Evolutionary conservation across 1,139 yeast genomes (phyloP), one percentile per base, ranked within the genome.

Genomic region (Eremothecium coryli): DNA sequence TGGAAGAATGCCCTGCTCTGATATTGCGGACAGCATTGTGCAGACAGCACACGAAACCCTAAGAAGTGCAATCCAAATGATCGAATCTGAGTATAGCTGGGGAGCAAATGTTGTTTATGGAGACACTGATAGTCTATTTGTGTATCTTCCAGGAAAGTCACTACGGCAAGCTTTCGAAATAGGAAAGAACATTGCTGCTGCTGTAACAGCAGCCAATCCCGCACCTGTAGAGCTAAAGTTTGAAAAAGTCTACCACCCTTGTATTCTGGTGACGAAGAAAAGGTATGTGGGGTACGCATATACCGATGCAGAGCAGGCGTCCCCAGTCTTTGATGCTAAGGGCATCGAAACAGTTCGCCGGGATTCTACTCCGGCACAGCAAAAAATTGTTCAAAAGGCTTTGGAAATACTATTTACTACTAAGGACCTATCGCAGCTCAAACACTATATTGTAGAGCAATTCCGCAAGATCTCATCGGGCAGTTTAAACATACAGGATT

Each of bases 1-100:
- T 22, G 98, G 98, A 0, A 64, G 98, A 43, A 90, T 90, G 98
- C 98, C 98, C 0, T 84, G 93, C 49, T 76, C 94, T 0, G 97
- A 86, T 53, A 70, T 90, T 21, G 95, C 98, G 0, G 98, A 90
- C 60, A 81, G 94, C 8, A 85, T 90, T 52, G 98, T 90, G 0
- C 76, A 90, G 18, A 78, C 93, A 0, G 98, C 93, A 0, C 65
- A 97, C 38, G 96, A 88, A 54, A 79, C 86, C 0, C 59, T 90
- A 35, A 76, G 75, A 33, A 66, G 69, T 36, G 81, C 96, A 0
- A 78, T 86, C 26, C 70, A 70, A 3, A 51, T 70, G 34, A 86
- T 90, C 36, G 93, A 85, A 41, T 46, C 54, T 0, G 68, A 73
- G 18, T 46, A 49, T 1, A 53, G 65, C 22, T 82, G 85, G 82